Evolutionary conservation across 345 rosid species (phyloP), one percentile per base, ranked within the genome.

Genomic region (Barbarea vulgaris): DNA sequence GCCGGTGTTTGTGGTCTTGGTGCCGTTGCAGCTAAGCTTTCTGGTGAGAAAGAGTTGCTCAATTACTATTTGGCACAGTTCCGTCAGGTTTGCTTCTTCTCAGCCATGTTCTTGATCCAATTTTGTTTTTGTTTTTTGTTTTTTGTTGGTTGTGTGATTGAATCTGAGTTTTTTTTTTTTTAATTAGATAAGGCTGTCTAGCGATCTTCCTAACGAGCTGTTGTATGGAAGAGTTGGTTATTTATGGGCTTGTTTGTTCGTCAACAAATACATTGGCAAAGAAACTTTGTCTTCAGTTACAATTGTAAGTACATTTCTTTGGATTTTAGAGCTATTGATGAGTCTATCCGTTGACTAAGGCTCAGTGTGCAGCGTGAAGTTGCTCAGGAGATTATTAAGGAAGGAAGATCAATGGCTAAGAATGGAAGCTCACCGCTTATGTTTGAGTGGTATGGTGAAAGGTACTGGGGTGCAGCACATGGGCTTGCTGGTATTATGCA

Each of bases 401-500:
- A 75, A 58, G 88, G 93, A 60, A 83, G 88, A 72, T 62, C 53
- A 19, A 53, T 80, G 72, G 82, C 75, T 11, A 77, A 64, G 70
- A 70, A 69, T 14, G 85, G 82, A 56, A 81, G 74, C 72, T 79
- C 81, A 5, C 87, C 91, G 14, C 79, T 89, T 76, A 87, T 87
- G 91, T 89, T 74, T 68, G 87, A 89, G 77, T 89, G 86, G 90
- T 78, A 89, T 75, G 87, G 95, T 46, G 67, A 82, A 55, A 87
- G 63, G 85, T 87, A 89, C 46, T 87, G 88, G 91, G 94, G 95
- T 67, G 91, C 91, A 70, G 95, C 91, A 44, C 88, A 87, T 78
- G 95, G 94, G 19, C 72, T 89, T 78, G 88, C 90, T 30, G 95
- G 95, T 30, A 87, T 87, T 61, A 82, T 89, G 76, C 82, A 86